Evolutionary conservation across 1,284 basidiomycete species (phyloP).

Genomic region (Pisolithus thermaeus): DNA sequence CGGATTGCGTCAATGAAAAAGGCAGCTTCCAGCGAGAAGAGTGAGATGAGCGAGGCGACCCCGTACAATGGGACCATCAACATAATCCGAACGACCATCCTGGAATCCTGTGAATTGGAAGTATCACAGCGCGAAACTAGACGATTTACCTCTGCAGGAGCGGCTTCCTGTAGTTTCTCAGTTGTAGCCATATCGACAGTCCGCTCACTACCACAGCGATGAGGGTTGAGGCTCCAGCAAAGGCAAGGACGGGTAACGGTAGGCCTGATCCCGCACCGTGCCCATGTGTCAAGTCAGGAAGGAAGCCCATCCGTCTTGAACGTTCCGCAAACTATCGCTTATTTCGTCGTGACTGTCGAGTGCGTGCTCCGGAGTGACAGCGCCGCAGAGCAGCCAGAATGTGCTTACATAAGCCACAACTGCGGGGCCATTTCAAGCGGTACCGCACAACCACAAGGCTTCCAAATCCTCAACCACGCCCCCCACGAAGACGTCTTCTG

Average conservation of each 20-base stretch:
- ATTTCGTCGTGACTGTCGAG: not conserved
- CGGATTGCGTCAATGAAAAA: constrained; percentile 95
- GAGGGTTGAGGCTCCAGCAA: constrained; percentile 58
- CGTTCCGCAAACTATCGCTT: no score
- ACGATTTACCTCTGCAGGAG: constrained; percentile 64
- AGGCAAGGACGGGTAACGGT: constrained; percentile 50
- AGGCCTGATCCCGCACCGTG: constrained; percentile 46
- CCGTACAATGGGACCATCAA: constrained; percentile 96
- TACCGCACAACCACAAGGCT: no score
- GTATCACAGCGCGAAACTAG: not conserved
- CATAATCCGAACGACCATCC: constrained; percentile 95
- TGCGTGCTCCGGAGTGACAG: no score
- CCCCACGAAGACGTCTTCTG: no score
- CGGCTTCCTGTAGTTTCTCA: constrained; percentile 88
- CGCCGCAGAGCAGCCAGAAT: not conserved
- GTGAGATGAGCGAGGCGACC: constrained; percentile 84
- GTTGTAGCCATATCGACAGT: constrained; percentile 81
- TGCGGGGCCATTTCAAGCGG: no score
- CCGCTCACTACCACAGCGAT: constrained; percentile 76
- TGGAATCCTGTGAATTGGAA: constrained; percentile 24
- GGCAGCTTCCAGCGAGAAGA: constrained; percentile 92
- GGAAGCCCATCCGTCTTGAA: constrained; percentile 13
- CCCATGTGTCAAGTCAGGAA: constrained; percentile 19
- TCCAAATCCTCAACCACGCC: no score
- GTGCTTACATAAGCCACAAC: not conserved